A percentile compares a stretch with the other conserved stretches of the same genome.
Evolutionary conservation across 495 filamentous ascomycete genomes (phyloP).

Genomic region (Cercophora sp.): DNA sequence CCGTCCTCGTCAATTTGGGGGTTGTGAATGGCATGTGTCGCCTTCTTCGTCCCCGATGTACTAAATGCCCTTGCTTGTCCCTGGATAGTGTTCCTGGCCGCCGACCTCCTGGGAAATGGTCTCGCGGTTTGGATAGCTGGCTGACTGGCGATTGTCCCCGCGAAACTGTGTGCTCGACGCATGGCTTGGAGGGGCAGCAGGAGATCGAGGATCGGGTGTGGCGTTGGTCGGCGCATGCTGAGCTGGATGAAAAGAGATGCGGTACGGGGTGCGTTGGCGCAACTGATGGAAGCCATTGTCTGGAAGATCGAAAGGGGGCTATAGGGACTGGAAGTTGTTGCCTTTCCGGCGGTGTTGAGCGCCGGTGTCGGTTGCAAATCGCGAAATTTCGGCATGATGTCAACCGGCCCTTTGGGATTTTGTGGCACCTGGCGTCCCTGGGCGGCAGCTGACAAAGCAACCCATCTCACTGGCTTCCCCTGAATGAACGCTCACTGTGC

Average conservation of each 20-base stretch:
- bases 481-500: too few species aligned
- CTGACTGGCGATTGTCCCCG: not conserved
- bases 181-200: constrained; percentile 18
- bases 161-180: not conserved
- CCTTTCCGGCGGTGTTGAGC: not conserved
- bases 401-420: constrained; percentile 18
- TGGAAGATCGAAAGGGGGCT: too few species aligned
- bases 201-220: constrained; percentile 32
- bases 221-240: constrained; percentile 24
- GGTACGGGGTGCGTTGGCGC: constrained; percentile 33
- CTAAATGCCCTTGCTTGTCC: constrained; percentile 24
- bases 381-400: constrained; percentile 43
- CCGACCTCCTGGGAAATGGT: too few species aligned
- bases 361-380: constrained; percentile 6
- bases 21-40: constrained; percentile 52
- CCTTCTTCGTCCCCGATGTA: constrained; percentile 23
- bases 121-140: not conserved
- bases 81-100: too few species aligned
- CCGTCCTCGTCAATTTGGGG: constrained; percentile 71
- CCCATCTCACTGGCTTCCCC: too few species aligned
- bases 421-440: not conserved
- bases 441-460: constrained; percentile 16
- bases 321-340: too few species aligned
- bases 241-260: constrained; percentile 40
- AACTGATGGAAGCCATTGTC: constrained; percentile 34